Evolutionary conservation across 768 basidiomycete genomes (phyloP), one percentile per base, ranked within the genome.

Genomic region (Amanita subjunquillea): DNA sequence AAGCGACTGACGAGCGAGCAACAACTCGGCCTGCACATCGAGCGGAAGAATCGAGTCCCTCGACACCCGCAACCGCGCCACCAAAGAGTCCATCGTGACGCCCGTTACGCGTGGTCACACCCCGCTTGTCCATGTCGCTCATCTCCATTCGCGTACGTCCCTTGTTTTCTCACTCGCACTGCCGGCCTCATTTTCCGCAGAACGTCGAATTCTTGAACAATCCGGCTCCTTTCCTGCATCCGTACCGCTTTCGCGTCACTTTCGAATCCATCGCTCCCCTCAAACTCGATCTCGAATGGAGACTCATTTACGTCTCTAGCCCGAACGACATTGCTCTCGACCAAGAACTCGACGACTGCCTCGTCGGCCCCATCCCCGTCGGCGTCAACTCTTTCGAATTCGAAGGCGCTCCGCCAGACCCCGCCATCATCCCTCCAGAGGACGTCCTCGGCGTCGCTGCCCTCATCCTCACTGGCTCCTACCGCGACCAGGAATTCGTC

Each of bases 371-470:
- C 3, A 89, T 99, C 23, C 96, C 96, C 12, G 76, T 85, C n/a
- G 96, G 96, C 48, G 81, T 97, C 61, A 98, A 97, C 72, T 87
- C 92, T 2, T 99, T 99, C 65, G 93, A 95, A 62, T 99, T 99
- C 69, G 86, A 90, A 65, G 91, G 91, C 17, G 77, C 81, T 8
- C 73, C 95, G 0, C 95, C 95, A 0, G 78, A 86, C 52, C 88
- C 91, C 8, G 71, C 80, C 29, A 85, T 83, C 59, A 93, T 98
- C 58, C 94, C 93, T 2, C 62, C 79, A 30, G 84, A 90, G 56
- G 95, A 98, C 63, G 90, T 95, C 30, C 77, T 99, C 10, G 96
- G 96, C 43, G 94, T 99, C 15, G 91, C 95, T 2, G 96, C 95
- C 5, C 85, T 98, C 63, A 97, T 99, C 61, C 79, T 99, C 48